Conservation (phyloP, 768 basidiomycete species). For the Naematelia encephala region DNA sequence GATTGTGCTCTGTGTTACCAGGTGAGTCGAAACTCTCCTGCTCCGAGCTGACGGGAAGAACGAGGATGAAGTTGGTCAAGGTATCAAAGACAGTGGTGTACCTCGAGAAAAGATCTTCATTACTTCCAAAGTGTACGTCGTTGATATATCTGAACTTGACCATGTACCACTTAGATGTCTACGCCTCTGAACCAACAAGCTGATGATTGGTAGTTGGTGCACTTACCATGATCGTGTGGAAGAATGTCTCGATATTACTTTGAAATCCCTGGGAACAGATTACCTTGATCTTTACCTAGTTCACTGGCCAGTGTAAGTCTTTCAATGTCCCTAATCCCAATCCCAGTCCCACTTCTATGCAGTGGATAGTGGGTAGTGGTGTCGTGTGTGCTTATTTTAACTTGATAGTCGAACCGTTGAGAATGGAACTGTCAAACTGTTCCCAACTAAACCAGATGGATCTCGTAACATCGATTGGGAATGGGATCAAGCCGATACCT, state of each 20-base stretch:
- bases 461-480: constrained; percentile 62
- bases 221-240: constrained; percentile 60
- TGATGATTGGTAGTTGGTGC: constrained; percentile 53
- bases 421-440: constrained; percentile 18
- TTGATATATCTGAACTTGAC: background rate
- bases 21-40: no score
- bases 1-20: constrained; percentile 66
- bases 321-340: no score
- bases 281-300: constrained; percentile 74
- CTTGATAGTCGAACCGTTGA: constrained; percentile 17
- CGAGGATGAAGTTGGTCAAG: constrained; percentile 75
- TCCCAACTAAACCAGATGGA: constrained; percentile 51
- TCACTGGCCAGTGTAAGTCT: constrained; percentile 21
- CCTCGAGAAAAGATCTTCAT: constrained; percentile 72
- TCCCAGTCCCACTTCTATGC: no score
- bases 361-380: no score
- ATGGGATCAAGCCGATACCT: constrained; percentile 73
- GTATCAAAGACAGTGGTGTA: constrained; percentile 72
- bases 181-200: no score
- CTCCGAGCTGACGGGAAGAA: constrained; percentile 54
- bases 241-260: constrained; percentile 66
- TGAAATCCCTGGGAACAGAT: constrained; percentile 64
- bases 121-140: constrained; percentile 55
- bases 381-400: no score
- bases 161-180: no score